Conservation (phyloP, 805 yeast species). For the Huiozyma sinensis region DNA sequence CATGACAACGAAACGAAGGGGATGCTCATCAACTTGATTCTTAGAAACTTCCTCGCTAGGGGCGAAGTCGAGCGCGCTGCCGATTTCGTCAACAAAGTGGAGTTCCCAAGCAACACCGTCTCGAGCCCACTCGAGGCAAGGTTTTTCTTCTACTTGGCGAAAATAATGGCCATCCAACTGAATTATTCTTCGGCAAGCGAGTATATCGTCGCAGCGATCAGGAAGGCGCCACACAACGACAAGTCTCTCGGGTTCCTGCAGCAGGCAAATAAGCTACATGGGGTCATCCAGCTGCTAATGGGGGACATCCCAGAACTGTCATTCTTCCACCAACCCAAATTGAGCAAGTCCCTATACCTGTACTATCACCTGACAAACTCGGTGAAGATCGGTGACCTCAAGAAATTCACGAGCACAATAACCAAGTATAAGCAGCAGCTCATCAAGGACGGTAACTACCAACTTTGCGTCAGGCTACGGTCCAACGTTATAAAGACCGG, state of each 20-base stretch:
- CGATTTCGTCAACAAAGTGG: conserved; percentile 78
- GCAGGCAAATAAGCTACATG: conserved; percentile 77
- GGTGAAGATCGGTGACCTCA: conserved; percentile 84
- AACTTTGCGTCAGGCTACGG: conserved; percentile 77
- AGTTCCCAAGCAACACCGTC: conserved; percentile 68
- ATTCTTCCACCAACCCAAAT: conserved; percentile 54
- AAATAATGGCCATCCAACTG: conserved; percentile 81
- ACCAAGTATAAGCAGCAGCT: conserved; percentile 50
- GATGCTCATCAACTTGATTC: conserved; percentile 68
- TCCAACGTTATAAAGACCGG: conserved; percentile 98
- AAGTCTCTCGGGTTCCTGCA: conserved; percentile 81
- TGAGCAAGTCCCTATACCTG: conserved; percentile 58
- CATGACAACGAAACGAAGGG: conserved; percentile 92
- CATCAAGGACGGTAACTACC: conserved; percentile 68
- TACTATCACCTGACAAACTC: conserved; percentile 84
- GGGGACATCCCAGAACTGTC: conserved; percentile 94
- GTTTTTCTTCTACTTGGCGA: conserved; percentile 84
- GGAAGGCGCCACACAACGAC: conserved; percentile 89
- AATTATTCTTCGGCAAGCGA: conserved; percentile 88
- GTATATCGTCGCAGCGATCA: conserved; percentile 83
- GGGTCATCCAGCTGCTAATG: conserved; percentile 82
- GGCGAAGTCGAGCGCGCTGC: conserved; percentile 84
- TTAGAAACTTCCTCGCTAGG: conserved; percentile 66
- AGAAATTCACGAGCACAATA: conserved; percentile 63
- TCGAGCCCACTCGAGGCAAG: conserved; percentile 85